Evolutionary conservation across 306 rosid genomes (phyloP), one percentile per base, ranked within the genome.

Genomic region (Begonia masoniana): DNA sequence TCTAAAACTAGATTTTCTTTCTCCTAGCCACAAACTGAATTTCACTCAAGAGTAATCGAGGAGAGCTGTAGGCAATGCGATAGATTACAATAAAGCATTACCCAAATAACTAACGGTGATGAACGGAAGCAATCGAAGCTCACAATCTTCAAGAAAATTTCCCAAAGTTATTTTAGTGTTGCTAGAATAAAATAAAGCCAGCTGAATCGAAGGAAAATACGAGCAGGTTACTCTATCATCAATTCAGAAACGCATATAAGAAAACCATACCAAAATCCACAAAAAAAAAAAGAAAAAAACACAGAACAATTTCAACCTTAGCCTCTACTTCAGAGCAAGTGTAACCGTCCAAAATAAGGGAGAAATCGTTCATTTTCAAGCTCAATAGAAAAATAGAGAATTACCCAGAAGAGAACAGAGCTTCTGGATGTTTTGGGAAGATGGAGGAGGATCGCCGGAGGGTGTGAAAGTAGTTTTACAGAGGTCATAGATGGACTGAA

Each of bases 331-430:
- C 36, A 26, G 31, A 0, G 7, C 36, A 26, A 26, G 2, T 26
- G 36, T 26, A 6, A 26, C 1, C 36, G 6, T 26, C 7, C 35
- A 9, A 55, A 19, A 51, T 1, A 9, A 31, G 12, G 12, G 55
- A 9, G 23, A 13, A 21, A 53, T 24, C 2, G 41, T 12, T 39
- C 50, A 50, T 14, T 46, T 23, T 6, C 31, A 41, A 64, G 14
- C 43, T 26, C 35, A 66, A 57, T 53, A 43, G 48, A 50, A 6
- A 36, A 56, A 4, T 6, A 53, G 65, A 61, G 62, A 45, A 53
- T 61, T 74, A 91, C 97, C 97, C 54, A 91, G 50, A 48, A 83
- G 67, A 52, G 92, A 71, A 76, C 73, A 68, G 41, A 86, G 83
- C 57, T 70, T 75, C 15, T 54, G 73, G 67, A 79, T 24, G 15